phyloP scores from a whole-genome alignment of 2,329 filamentous ascomycete genomes.

The Trichoderma cornu-damae region DNA sequence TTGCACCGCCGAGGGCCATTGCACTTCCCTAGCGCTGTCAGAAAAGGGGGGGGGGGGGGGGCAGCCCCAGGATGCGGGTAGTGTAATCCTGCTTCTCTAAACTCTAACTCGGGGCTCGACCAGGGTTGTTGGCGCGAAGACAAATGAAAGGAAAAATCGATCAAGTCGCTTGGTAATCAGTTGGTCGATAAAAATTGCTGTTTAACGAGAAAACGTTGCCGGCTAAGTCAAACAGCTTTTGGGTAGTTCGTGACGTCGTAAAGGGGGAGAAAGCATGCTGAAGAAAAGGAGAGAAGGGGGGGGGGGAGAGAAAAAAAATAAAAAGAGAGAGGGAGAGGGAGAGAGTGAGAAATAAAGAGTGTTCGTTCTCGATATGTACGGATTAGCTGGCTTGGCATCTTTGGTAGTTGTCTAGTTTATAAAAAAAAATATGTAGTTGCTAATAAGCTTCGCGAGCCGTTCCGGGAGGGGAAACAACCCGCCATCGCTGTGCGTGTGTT shows the following conservation, averaged over 20 bases:
- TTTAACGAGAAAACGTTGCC: slow-evolving; percentile 12
- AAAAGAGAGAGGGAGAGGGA: too few relatives aligned
- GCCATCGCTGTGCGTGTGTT: neutral
- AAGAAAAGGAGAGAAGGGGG: neutral
- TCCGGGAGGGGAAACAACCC: neutral
- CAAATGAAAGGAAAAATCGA: slow-evolving; percentile 9
- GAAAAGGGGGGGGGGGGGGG: neutral
- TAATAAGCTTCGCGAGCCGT: neutral
- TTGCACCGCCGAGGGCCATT: neutral
- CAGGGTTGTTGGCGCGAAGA: neutral
- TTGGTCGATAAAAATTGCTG: slow-evolving; percentile 12
- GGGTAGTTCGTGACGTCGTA: slow-evolving; percentile 19
- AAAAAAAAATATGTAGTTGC: slow-evolving; percentile 3
- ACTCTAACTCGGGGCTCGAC: slow-evolving; percentile 17
- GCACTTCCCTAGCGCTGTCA: neutral
- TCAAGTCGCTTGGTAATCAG: slow-evolving; percentile 17
- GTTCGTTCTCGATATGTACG: slow-evolving; percentile 15
- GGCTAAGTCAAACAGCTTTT: slow-evolving; percentile 15
- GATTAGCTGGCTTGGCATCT: slow-evolving; percentile 15
- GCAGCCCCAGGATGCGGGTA: neutral
- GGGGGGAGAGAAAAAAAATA: too few relatives aligned
- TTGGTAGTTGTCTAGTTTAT: slow-evolving; percentile 9
- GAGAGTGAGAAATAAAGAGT: too few relatives aligned
- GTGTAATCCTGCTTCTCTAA: slow-evolving; percentile 1
- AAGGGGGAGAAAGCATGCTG: neutral